Base-by-base conservation (phyloP, 78 protist genomes). In the Dictyostelium citrinum region DNA sequence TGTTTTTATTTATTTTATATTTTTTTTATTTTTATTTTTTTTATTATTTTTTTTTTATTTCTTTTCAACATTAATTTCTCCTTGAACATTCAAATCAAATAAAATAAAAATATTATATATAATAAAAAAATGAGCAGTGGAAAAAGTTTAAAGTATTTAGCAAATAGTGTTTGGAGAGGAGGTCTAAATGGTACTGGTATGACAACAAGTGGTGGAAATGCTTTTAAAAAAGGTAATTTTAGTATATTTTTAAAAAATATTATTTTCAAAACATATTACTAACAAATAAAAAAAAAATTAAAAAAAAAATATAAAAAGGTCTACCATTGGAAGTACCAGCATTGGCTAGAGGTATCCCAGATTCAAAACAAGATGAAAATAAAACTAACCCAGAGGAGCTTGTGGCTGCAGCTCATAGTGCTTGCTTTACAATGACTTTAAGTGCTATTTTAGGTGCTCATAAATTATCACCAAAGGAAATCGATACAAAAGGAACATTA, bases 341-440 rank as follows among this genome's bases (percentile, higher is more conserved):
- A 2, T 60, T 60, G 7, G 70, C 70, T 2, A 20, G 70, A 22
- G 20, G n/a, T 70, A 0, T 29, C 0, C 16, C 77, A 70, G 35
- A 24, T 6, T 8, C 3, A 8, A 70, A 70, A 5, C 39, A 70
- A 24, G 41, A 70, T 31, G 81, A 67, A 33, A 70, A 83, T 14
- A 24, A 67, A 37, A 83, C 90, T 2, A 83, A 83, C 71, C 90
- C 90, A 49, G 90, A 83, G 31, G 90, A 83, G 31, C n/a, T 83
- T 8, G 49, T 83, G 29, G 78, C 81, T 5, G 78, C 90, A 20
- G 90, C 90, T 9, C 90, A 83, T 49, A 60, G 80, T 31, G 24
- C 79, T 22, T 83, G 90, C 46, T 83, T 67, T 3, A 67, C 78
- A 1, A 83, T 83, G 90, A 70, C 77, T 6, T 31, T 70, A 17